Base-by-base conservation (phyloP, 768 basidiomycete genomes). In the Termitomyces sp. region DNA sequence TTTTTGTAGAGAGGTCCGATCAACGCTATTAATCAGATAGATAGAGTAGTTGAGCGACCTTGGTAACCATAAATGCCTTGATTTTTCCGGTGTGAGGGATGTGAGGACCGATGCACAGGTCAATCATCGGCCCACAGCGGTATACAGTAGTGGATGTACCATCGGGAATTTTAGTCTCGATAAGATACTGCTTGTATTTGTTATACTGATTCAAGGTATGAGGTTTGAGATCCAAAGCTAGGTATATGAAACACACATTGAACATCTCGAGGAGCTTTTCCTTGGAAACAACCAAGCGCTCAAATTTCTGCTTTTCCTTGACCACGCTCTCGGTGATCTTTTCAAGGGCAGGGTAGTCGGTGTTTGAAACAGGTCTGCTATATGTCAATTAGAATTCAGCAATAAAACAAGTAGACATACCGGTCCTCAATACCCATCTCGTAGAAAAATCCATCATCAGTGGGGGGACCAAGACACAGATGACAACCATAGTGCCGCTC, bases 371-470 rank as follows among this genome's bases (percentile, higher is more conserved):
- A 16, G 88, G 83, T 67, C 93, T 92, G 24, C 15, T 9, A 51
- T 12, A 34, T 15, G 48, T 55, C 30, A 64, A 16, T 36, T 58
- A 20, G 12, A 34, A 16, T 20, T 20, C 11, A 33, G 44, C 6
- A 18, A 16, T 22, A 3, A 12, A 51, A 46, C 27, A 12, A 33
- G 16, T 20, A n/a, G 15, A 60, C 73, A 27, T 57, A 88, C 89
- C 90, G 78, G 59, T 93, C 88, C 39, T 87, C 77, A 64, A 94
- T 93, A 16, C 85, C 86, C 97, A 99, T 98, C 72, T 99, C 97
- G 71, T 99, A 99, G 80, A 97, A 99, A 83, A 99, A 99, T 22
- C 97, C 97, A 7, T 98, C 95, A 31, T 96, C 93, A 2, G 95
- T 94, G 24, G 97, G 97, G 16, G 97, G 97, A 3, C 97, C 97